Percentiles rank a stretch among this genome's conserved stretches.
Conservation (phyloP, 768 basidiomycete species). For the Auricularia auricula-judae region DNA sequence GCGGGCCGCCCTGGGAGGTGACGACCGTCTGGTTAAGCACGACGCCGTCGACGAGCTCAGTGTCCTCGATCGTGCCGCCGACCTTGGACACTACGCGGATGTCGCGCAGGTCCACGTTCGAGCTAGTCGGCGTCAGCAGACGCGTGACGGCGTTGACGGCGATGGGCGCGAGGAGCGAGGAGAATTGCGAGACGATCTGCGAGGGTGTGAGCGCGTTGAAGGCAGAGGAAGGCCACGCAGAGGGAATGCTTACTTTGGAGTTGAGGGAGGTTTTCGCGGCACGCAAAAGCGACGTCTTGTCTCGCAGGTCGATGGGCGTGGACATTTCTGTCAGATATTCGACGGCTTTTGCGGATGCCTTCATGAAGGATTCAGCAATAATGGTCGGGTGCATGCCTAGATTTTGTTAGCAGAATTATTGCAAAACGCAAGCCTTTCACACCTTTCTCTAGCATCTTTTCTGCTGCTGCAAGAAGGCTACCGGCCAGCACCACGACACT, state of each 20-base stretch:
- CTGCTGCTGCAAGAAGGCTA: conserved; percentile 83
- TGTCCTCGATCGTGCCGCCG: conserved; percentile 98
- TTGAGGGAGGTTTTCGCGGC: conserved; percentile 94
- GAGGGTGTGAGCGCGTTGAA: not conserved
- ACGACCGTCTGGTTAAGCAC: conserved; percentile 97
- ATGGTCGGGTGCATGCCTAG: conserved; percentile 85
- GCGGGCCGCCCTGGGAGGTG: conserved; percentile 81
- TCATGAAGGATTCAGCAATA: conserved; percentile 91
- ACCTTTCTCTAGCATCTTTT: conserved; percentile 92
- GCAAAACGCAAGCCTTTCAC: not conserved
- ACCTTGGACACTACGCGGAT: conserved; percentile 96
- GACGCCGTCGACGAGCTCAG: conserved; percentile 90
- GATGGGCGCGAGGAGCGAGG: conserved; percentile 94
- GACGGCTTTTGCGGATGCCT: conserved; percentile 84
- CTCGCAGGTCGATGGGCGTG: conserved; percentile 81
- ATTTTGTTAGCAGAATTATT: not conserved
- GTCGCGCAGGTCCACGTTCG: conserved; percentile 93
- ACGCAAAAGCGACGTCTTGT: conserved; percentile 72
- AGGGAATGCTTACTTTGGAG: conserved; percentile 59
- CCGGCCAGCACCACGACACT: conserved; percentile 96
- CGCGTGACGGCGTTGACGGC: conserved; percentile 95
- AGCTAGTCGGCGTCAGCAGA: conserved; percentile 76
- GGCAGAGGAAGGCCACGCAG: not conserved
- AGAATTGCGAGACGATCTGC: conserved; percentile 98
- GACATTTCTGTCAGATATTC: conserved; percentile 91